A percentile compares a stretch with the other conserved stretches of the same genome.
Evolutionary conservation across 2,329 filamentous ascomycete species (phyloP).

Genomic region (Botrytis elliptica): DNA sequence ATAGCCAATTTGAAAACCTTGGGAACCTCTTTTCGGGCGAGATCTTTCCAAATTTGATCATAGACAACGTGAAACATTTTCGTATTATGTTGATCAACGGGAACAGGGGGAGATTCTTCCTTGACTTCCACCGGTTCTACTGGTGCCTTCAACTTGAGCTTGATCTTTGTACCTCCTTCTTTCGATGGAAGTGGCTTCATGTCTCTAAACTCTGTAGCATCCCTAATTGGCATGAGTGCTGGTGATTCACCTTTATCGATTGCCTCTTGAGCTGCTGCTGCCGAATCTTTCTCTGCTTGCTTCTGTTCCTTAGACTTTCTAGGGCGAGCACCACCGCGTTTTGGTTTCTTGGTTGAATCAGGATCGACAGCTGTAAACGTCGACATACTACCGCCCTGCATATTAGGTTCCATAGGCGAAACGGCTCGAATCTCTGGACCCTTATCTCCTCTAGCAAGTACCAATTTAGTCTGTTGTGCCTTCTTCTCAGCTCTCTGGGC

Average conservation of each 20-base stretch:
- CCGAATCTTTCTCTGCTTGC: slow-evolving; percentile 75
- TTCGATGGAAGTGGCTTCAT: slow-evolving; percentile 32
- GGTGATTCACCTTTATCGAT: slow-evolving; percentile 76
- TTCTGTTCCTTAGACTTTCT: slow-evolving; percentile 92
- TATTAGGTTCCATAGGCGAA: slow-evolving; percentile 71
- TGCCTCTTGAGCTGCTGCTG: slow-evolving; percentile 83
- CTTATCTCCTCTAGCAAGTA: slow-evolving; percentile 83
- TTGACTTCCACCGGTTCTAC: slow-evolving; percentile 32
- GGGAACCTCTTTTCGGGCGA: slow-evolving; percentile 88
- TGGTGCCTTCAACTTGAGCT: slow-evolving; percentile 48
- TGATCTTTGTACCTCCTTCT: slow-evolving; percentile 59
- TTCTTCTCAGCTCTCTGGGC: slow-evolving; percentile 91
- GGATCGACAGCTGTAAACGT: slow-evolving; percentile 65
- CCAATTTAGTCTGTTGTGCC: slow-evolving; percentile 83
- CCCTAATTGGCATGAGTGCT: slow-evolving; percentile 48
- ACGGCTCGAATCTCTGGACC: slow-evolving; percentile 67
- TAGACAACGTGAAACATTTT: slow-evolving; percentile 97
- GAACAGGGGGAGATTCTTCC: slow-evolving; percentile 45
- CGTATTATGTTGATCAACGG: slow-evolving; percentile 61
- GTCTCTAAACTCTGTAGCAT: slow-evolving; percentile 9
- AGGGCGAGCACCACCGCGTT: slow-evolving; percentile 58
- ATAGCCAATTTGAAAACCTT: slow-evolving; percentile 89
- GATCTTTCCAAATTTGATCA: slow-evolving; percentile 94
- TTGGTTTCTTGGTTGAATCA: slow-evolving; percentile 51
- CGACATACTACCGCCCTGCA: slow-evolving; percentile 82